These are phyloP conservation scores for Cercospora brassicicola DNA, from an alignment of 2,329 filamentous ascomycete genomes.

Conservation along the genomic window DNA sequence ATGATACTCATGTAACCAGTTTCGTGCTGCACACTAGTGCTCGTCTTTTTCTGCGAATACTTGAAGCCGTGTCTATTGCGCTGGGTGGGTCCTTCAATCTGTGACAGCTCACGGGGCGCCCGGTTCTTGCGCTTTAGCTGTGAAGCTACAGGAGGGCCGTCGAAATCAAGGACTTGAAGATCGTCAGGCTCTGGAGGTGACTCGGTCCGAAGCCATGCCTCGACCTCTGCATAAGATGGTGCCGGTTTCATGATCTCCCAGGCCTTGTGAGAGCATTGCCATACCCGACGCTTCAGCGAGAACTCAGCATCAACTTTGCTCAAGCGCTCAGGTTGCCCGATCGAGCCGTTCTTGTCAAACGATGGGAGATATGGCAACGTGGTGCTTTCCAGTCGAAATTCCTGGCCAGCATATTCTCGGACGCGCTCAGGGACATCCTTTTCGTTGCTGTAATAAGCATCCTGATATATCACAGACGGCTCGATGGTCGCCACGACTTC, in stretches of 20 bases:
- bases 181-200: slow-evolving; percentile 22
- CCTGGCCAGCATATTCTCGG: slow-evolving; percentile 82
- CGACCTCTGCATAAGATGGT: slow-evolving; percentile 69
- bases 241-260: slow-evolving; percentile 78
- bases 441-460: slow-evolving; percentile 82
- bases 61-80: slow-evolving; percentile 80
- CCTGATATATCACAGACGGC: slow-evolving; percentile 75
- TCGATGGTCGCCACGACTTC: slow-evolving; percentile 59
- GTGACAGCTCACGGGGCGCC: slow-evolving; percentile 59
- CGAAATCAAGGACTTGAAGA: slow-evolving; percentile 30
- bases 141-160: slow-evolving; percentile 33
- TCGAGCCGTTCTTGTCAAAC: slow-evolving; percentile 54
- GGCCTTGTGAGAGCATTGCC: slow-evolving; percentile 61
- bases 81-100: slow-evolving; percentile 86
- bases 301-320: slow-evolving; percentile 56
- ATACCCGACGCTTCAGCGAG: slow-evolving; percentile 54
- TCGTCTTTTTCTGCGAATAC: slow-evolving; percentile 73
- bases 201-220: slow-evolving; percentile 61
- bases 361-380: slow-evolving; percentile 76
- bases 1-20: slow-evolving; percentile 94
- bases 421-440: slow-evolving; percentile 74
- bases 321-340: slow-evolving; percentile 59
- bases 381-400: slow-evolving; percentile 75
- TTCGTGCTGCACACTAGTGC: slow-evolving; percentile 77
- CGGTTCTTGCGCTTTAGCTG: slow-evolving; percentile 40